phyloP scores from a whole-genome alignment of 768 basidiomycete species.

The Mycena crocata region DNA sequence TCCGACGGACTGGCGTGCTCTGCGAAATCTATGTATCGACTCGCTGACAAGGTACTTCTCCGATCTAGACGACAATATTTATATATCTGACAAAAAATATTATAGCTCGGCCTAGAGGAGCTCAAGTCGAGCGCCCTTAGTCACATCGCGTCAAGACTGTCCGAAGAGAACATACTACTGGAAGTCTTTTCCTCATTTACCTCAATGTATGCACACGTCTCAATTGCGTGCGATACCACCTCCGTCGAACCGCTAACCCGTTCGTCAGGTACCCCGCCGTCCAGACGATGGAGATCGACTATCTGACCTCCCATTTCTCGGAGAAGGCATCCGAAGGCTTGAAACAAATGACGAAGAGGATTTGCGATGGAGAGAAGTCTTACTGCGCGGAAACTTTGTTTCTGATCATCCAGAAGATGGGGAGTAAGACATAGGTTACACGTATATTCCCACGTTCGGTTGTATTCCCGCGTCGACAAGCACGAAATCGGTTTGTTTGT shows the following conservation, averaged over 20 bases:
- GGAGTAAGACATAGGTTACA: no score
- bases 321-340: not conserved
- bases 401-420: not conserved
- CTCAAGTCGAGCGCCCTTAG: slow-evolving; percentile 26
- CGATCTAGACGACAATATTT: no score
- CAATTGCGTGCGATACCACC: no score
- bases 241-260: not conserved
- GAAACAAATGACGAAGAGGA: slow-evolving; percentile 7
- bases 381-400: slow-evolving; percentile 5
- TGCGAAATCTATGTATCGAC: slow-evolving; percentile 57
- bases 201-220: slow-evolving; percentile 32
- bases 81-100: not conserved
- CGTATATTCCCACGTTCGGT: no score
- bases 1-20: slow-evolving; percentile 42
- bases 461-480: no score
- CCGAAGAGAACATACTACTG: slow-evolving; percentile 35
- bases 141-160: slow-evolving; percentile 27
- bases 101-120: not conserved
- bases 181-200: slow-evolving; percentile 41
- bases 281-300: not conserved
- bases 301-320: not conserved
- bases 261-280: not conserved
- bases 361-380: slow-evolving; percentile 6
- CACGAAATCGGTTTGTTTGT: no score
- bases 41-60: slow-evolving; percentile 55